Base-by-base conservation (phyloP, 345 rosid species). In the Iberis pinnata region DNA sequence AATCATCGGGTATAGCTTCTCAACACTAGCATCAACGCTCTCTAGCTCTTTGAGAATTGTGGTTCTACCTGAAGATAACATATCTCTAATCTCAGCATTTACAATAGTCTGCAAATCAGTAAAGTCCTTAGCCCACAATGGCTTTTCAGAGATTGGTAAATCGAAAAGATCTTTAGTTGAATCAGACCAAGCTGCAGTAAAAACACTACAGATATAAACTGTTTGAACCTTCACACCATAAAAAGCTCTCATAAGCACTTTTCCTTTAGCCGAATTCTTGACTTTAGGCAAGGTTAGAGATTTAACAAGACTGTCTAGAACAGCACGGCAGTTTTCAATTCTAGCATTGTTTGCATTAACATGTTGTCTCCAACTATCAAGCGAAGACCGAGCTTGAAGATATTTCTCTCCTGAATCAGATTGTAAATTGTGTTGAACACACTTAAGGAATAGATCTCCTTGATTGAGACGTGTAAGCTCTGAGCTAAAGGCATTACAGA, bases 171-270 rank as follows among this genome's bases (percentile, higher is more conserved):
- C 78, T 35, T 71, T 69, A 10, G 72, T 54, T 8, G 89, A 76
- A 25, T 81, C 83, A 63, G 98, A 81, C 66, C 89, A 80, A 20
- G 83, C 88, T 10, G 90, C 78, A 32, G 84, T 75, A 33, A 84
- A 81, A 15, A 83, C 71, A 38, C 90, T 77, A 55, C 95, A 88
- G 27, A 87, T 67, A 54, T 80, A 87, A 29, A 83, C 57, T 26
- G 96, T 87, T 44, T 70, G 75, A 63, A 82, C 92, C 77, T 87
- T 90, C 41, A 80, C 96, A 29, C 95, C 96, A 46, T 78, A 84
- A 79, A 90, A 76, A 7, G 95, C 95, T 3, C 72, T 80, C 96
- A 87, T 90, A 68, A 90, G 75, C 22, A 87, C 95, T 53, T 87
- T 87, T 12, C 88, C 98, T 61, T 87, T 84, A 32, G 83, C 69